Evolutionary conservation across 306 rosid species (phyloP).

Genomic region (Cicer bijugum): DNA sequence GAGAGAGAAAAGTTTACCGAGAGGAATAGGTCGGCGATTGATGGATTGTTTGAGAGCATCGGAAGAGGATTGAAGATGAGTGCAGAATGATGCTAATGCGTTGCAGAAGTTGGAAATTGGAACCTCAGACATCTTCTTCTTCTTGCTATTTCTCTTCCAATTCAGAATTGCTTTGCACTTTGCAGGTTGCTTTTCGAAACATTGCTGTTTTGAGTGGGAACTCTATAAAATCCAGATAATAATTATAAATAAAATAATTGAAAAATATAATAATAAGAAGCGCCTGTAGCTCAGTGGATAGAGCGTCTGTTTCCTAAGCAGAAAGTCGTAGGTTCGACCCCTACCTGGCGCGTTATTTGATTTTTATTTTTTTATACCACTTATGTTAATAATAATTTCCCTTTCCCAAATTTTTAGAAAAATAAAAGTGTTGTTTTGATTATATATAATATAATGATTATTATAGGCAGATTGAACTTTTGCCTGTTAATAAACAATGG

Average conservation of each 20-base stretch:
- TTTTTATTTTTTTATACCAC: too few relatives aligned
- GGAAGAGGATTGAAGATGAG: constrained; percentile 70
- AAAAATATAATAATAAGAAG: neutral
- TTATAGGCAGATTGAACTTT: neutral
- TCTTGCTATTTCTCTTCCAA: neutral
- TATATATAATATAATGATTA: too few relatives aligned
- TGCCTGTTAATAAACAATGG: neutral
- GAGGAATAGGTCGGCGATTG: constrained; percentile 87
- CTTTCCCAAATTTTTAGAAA: too few relatives aligned
- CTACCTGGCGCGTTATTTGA: constrained; percentile 33
- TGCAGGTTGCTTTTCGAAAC: constrained; percentile 16
- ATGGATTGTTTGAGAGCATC: constrained; percentile 79
- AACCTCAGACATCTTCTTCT: constrained; percentile 59
- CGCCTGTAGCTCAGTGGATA: constrained; percentile 81
- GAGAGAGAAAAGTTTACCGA: constrained; percentile 49
- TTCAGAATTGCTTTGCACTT: neutral
- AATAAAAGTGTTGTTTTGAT: too few relatives aligned
- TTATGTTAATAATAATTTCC: too few relatives aligned
- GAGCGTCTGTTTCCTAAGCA: neutral
- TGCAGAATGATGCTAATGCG: constrained; percentile 66
- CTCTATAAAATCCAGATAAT: neutral
- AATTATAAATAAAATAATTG: accelerated
- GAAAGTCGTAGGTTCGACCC: constrained; percentile 38
- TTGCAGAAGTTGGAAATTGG: constrained; percentile 62
- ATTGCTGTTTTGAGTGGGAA: constrained; percentile 43